Evolutionary conservation across 805 yeast species (phyloP), one percentile per base, ranked within the genome.

Genomic region (Candida sphagnicola): DNA sequence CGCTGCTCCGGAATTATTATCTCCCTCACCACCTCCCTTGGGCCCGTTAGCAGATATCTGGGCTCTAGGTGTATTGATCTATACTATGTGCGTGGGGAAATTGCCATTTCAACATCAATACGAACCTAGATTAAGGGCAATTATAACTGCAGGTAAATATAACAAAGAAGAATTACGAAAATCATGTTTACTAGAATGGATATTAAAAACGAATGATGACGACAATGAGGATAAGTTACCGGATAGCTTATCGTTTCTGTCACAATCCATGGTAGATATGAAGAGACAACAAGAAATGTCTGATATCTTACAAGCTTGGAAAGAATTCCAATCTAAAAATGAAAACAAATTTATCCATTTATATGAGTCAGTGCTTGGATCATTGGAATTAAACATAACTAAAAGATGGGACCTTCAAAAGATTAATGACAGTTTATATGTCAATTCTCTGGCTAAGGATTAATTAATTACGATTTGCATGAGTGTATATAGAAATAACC

Each of bases 81-180:
- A 77, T 57, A 80, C 95, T 1, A 74, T 88, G 77, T 60, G 81
- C 19, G 74, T 78, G 17, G 90, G 95, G 0, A 76, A 72, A 45
- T 59, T 90, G 36, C 96, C 96, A 1, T 90, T 90, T 62, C 80
- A 78, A 43, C 95, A 89, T 54, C 75, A 75, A n/a, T 85, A 80
- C 56, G 89, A 85, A 50, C 95, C 95, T 8, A 67, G 89, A 45
- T 65, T 90, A 44, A 72, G 87, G 29, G 77, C 85, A 10, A 74
- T 79, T 67, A 90, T 90, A 31, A 60, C 79, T 21, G 74, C 82
- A 3, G 91, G 86, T 2, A 74, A 75, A 42, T 85, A 70, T 57
- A 78, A 81, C 48, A 49, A 49, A n/a, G 57, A 56, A 3, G 63
- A 70, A 4, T 58, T 85, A 41, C 47, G 55, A n/a, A 53, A 55